A percentile compares a stretch with the other conserved stretches of the same genome.
Conservation (phyloP, 2,329 filamentous ascomycete genomes). For the Trichoderma lentiforme region DNA sequence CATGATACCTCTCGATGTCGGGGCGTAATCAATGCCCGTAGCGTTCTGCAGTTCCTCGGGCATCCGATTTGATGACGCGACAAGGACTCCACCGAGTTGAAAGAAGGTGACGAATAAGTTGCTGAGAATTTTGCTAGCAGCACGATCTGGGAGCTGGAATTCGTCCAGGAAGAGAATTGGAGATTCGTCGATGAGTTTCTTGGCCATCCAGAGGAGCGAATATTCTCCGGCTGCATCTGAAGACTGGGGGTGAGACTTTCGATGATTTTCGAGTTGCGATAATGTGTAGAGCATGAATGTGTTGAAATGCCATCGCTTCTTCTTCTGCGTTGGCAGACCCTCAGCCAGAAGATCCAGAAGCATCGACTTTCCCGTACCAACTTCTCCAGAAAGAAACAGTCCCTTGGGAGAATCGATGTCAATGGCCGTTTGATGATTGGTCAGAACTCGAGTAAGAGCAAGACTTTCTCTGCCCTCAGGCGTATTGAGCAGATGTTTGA, state of each 20-base stretch:
- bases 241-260: conserved; percentile 37
- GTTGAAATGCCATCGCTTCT: conserved; percentile 78
- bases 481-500: conserved; percentile 56
- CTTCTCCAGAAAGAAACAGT: conserved; percentile 74
- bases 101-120: conserved; percentile 78
- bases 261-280: conserved; percentile 65
- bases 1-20: conserved; percentile 52
- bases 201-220: conserved; percentile 69
- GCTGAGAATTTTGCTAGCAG: conserved; percentile 73
- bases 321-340: conserved; percentile 68
- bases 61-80: conserved; percentile 80
- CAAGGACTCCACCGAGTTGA: conserved; percentile 73
- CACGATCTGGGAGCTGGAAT: conserved; percentile 77
- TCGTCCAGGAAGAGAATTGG: conserved; percentile 80
- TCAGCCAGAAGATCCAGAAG: conserved; percentile 79
- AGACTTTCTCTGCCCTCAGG: conserved; percentile 55
- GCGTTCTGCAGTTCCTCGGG: conserved; percentile 77
- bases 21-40: conserved; percentile 64
- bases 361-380: conserved; percentile 82
- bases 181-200: conserved; percentile 69
- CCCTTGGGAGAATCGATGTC: conserved; percentile 70
- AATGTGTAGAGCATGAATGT: conserved; percentile 81
- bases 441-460: conserved; percentile 66
- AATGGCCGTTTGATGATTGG: conserved; percentile 67
- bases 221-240: conserved; percentile 45